Evolutionary conservation across 2,329 filamentous ascomycete species (phyloP), one percentile per base, ranked within the genome.

Genomic region (Microcyclosporella mali): DNA sequence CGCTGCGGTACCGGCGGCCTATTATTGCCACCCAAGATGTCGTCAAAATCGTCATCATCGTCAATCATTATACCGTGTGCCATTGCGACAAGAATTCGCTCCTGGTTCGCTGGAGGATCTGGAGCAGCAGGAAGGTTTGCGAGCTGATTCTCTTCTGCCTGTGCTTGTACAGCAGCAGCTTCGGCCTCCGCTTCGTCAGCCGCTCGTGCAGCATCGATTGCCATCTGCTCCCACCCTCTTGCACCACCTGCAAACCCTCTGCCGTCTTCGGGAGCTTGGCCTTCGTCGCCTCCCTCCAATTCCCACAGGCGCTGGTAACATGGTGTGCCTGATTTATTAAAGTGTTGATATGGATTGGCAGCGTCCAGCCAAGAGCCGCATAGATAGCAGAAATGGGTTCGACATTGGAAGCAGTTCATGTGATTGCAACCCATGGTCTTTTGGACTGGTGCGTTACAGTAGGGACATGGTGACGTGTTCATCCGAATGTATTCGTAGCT

Each of bases 401-500:
- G 75, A 70, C 92, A 98, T 51, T 86, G 82, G 63, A 84, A 87
- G 67, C 90, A 95, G 37, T 83, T 85, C 88, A 97, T 97, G 66
- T 95, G 89, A 65, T 95, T 95, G 72, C 92, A 98, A 30, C 92
- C 92, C 59, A 86, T 81, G 1, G 84, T 87, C 71, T 98, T 98
- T 62, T 95, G 87, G 16, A 83, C 84, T 0, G 87, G 87, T 1
- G 84, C 82, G 21, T 74, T 79, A 67, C 92, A 98, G 3, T 88
- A 90, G 9, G 92, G 89, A 60, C 92, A 98, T 1, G 85, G 81
- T 9, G 88, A 88, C 0, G 89, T 94, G 67, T 95, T 82, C 49
- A 79, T 68, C 37, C 78, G 73, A 55, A 98, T 73, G 61, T 94
- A 98, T 45, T 92, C 85, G 50, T 92, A 73, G 2, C 86, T 88